Percentiles rank a stretch among this genome's conserved stretches.
These are phyloP conservation scores for Lunularia cruciata DNA, from an alignment of 225 moss, liverwort and hornwort species.

Conservation along the genomic window DNA sequence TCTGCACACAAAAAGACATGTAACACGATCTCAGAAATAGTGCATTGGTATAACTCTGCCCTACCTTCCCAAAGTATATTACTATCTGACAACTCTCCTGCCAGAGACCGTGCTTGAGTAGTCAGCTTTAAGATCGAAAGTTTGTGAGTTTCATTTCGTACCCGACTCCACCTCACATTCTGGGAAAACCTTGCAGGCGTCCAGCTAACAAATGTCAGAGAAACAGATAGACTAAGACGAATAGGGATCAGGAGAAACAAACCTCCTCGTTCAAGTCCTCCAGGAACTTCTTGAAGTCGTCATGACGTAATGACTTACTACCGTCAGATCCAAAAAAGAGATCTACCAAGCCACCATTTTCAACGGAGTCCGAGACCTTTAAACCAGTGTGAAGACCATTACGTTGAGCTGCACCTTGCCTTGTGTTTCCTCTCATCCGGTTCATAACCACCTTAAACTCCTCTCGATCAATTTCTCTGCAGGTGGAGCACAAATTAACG, in stretches of 20 bases:
- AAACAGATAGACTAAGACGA: too few species aligned
- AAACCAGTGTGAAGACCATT: conserved; percentile 63
- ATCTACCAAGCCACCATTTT: conserved; percentile 71
- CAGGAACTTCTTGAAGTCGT: conserved; percentile 77
- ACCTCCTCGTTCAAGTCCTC: conserved; percentile 70
- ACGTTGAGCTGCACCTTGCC: conserved; percentile 62
- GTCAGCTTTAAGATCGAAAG: too few species aligned
- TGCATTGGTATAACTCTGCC: not conserved
- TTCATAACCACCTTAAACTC: conserved; percentile 83
- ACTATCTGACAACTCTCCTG: too few species aligned
- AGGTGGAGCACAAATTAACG: not conserved
- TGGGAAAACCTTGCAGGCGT: too few species aligned
- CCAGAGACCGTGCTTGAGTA: too few species aligned
- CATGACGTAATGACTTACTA: conserved; percentile 50
- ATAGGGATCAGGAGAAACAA: not conserved
- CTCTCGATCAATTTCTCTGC: conserved; percentile 65
- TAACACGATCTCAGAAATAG: not conserved
- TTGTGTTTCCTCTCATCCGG: conserved; percentile 62
- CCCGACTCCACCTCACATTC: too few species aligned
- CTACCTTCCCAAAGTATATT: too few species aligned
- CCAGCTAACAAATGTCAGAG: too few species aligned
- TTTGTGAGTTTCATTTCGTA: not conserved
- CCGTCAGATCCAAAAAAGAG: conserved; percentile 81
- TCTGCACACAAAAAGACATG: conserved; percentile 44
- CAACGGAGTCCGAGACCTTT: conserved; percentile 50